Conservation (phyloP, 257 asterid genomes). For the Fraxinus cuspidata region DNA sequence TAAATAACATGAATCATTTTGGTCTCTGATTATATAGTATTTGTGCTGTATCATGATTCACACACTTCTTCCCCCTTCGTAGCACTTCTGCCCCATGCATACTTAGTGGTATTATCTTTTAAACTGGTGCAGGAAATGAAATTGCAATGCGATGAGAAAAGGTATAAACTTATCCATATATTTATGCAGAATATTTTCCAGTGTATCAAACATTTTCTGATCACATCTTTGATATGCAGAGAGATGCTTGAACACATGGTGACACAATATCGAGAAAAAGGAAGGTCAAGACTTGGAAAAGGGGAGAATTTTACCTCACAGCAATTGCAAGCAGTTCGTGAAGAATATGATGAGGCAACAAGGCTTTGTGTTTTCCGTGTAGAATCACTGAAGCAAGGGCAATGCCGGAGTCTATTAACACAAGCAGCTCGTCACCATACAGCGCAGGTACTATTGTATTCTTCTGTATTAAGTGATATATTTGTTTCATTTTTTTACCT, state of each 20-base stretch:
- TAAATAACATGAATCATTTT: neutral
- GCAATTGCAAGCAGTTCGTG: constrained; percentile 76
- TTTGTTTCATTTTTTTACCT: neutral
- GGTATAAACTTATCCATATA: constrained; percentile 41
- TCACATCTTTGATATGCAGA: constrained; percentile 47
- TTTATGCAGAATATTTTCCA: constrained; percentile 16
- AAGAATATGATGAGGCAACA: constrained; percentile 83
- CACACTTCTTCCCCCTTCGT: neutral
- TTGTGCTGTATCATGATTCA: neutral
- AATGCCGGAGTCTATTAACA: constrained; percentile 79
- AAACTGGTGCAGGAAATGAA: constrained; percentile 86
- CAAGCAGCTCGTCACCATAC: constrained; percentile 98
- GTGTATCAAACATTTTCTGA: constrained; percentile 17
- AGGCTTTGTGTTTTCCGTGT: constrained; percentile 87
- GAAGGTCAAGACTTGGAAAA: constrained; percentile 74
- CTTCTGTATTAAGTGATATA: constrained; percentile 16
- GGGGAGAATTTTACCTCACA: constrained; percentile 71
- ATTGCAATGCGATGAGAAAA: constrained; percentile 89
- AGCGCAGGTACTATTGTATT: constrained; percentile 66
- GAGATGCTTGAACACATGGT: constrained; percentile 78
- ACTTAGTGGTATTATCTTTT: constrained; percentile 29
- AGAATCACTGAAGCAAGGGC: constrained; percentile 96
- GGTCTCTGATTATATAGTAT: neutral
- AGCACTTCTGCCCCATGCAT: constrained; percentile 3
- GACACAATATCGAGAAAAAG: constrained; percentile 66